Base-by-base conservation (phyloP, 495 filamentous ascomycete species). In the Podospora comata region DNA sequence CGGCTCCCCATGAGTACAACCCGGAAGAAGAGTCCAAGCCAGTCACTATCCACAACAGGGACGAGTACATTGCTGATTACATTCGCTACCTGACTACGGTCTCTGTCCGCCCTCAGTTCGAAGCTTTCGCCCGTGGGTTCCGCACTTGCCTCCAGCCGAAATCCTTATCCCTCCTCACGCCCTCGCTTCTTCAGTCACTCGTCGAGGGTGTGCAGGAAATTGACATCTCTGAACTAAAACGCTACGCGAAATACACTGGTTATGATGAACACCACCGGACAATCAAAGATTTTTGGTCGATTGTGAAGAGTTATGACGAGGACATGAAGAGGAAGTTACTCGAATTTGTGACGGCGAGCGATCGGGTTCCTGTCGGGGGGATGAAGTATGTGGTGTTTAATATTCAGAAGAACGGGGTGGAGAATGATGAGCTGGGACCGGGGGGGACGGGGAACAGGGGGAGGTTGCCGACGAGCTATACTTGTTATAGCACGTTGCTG, bases 321-420 rank as follows among this genome's bases (percentile, higher is more conserved):
- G 84, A 84, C 60, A 87, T 89, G 80, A 89, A 89, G 73, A 83
- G 86, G 39, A 84, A 84, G 72, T 81, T 99, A 60, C 82, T 99
- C 65, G 93, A 97, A 76, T 99, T 99, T 70, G 94, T 98, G 26
- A 99, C 95, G 26, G 93, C 93, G 4, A 94, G 89, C 76, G 93
- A 97, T 76, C 87, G 95, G 9, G 83, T 98, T 5, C 95, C 95
- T 0, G 91, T 96, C 1, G 92, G 90, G 53, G 94, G 94, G 13
- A 85, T 92, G 68, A 83, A 84, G 68, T 91, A 88, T 68, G 81
- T 97, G 60, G 87, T 88, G 79, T 98, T 99, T 77, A 85, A 89
- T 39, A 82, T 99, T 34, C 89, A 94, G 79, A 89, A 87, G 70
- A 92, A 92, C 75, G 93, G 92, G 9, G 85, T 85, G 59, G 88